Percentiles rank a stretch among this genome's conserved stretches.
phyloP scores from a whole-genome alignment of 2,329 filamentous ascomycete species.

The Fusarium redolens region DNA sequence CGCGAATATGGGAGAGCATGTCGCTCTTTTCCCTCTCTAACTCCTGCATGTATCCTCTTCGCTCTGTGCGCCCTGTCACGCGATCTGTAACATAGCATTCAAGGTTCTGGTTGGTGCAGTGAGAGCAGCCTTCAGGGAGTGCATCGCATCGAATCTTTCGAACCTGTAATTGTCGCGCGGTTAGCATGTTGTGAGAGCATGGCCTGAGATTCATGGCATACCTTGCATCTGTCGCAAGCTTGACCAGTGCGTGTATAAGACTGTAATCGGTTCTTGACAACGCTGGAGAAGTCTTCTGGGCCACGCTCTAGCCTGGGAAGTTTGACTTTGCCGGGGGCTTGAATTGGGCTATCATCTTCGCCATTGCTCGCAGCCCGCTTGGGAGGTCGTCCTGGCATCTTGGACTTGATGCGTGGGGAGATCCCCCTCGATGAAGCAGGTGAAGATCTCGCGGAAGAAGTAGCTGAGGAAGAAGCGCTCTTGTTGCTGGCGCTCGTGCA shows the following conservation, averaged over 20 bases:
- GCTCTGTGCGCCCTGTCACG: conserved; percentile 83
- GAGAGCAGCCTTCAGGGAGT: conserved; percentile 81
- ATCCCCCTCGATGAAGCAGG: conserved; percentile 30
- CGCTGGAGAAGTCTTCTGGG: conserved; percentile 64
- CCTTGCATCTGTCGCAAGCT: conserved; percentile 90
- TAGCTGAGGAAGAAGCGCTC: conserved; percentile 18
- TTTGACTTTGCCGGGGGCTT: conserved; percentile 56
- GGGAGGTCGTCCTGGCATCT: conserved; percentile 39
- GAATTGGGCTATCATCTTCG: conserved; percentile 49
- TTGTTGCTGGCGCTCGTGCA: conserved; percentile 8
- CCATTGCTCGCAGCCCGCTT: conserved; percentile 41
- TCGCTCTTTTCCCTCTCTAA: conserved; percentile 78
- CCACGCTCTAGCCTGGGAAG: conserved; percentile 61
- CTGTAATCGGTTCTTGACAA: conserved; percentile 66
- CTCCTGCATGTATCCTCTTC: conserved; percentile 80
- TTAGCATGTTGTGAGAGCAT: conserved; percentile 6
- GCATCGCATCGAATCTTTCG: conserved; percentile 91
- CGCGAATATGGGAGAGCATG: conserved; percentile 73
- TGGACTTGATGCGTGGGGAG: conserved; percentile 37
- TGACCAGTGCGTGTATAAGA: conserved; percentile 77
- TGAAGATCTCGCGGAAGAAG: conserved; percentile 25
- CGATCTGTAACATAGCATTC: conserved; percentile 88
- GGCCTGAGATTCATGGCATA: conserved; percentile 51
- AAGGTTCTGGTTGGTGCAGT: conserved; percentile 79
- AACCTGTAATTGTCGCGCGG: conserved; percentile 60